Evolutionary conservation across 2,329 filamentous ascomycete species (phyloP), one percentile per base, ranked within the genome.

Genomic region (Trichoderma aggressivum): DNA sequence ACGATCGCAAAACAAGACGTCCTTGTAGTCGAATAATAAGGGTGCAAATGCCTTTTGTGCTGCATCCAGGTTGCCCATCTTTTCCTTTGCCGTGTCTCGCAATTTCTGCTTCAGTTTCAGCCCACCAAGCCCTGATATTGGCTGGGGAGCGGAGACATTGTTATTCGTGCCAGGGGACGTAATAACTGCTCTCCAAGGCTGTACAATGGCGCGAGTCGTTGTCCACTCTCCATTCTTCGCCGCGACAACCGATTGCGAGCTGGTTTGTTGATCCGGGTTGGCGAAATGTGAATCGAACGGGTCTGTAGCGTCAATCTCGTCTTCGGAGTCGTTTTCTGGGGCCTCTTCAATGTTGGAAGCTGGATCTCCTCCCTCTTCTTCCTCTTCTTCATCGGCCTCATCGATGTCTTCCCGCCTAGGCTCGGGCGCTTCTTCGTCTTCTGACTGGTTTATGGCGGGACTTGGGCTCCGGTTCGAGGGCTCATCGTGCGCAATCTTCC

Each of bases 221-320:
- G 81, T 76, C 85, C 88, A 91, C 28, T 86, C 80, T 16, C 83
- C 83, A 7, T 83, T 80, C 72, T 87, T 81, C 30, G 87, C 80
- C 0, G 84, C 83, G 68, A 84, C 82, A 8, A 91, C 76, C n/a
- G 83, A 87, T 74, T 82, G 81, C 2, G 86, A 82, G 8, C 94
- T 81, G 55, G 86, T 81, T 7, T 86, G 84, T 62, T 92, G 88
- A 59, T 94, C 87, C 0, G 90, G 89, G 55, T 85, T 85, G 39
- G 89, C 88, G 78, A 97, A 97, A 81, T 98, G 95, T 8, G 84
- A 82, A 74, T 96, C 92, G 77, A 97, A 98, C 0, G 93, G 91
- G 79, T 97, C 92, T 2, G 80, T 82, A 32, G 83, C 79, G 73
- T 89, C 84, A 61, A 86, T 84, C 16, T 87, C 84, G 56, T 88